Base-by-base conservation (phyloP, 805 yeast species). In the Priceomyces melissophilus region DNA sequence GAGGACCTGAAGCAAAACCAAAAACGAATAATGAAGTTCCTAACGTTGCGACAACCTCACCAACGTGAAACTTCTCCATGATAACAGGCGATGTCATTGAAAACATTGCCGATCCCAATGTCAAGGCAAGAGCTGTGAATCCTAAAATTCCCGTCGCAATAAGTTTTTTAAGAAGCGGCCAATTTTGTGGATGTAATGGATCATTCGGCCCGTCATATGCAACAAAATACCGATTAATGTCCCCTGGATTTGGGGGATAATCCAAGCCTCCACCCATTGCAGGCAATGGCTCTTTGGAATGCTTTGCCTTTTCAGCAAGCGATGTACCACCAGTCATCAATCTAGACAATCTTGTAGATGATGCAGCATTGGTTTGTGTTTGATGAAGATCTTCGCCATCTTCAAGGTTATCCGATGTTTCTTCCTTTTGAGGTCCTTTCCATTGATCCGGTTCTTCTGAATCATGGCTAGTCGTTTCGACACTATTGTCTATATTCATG, bases 1-100 rank as follows among this genome's bases (percentile, higher is more conserved):
- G 70, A 3, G 98, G 98, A 13, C 97, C 96, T 1, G 87, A 75
- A 1, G 96, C 97, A 63, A 89, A 91, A 9, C 97, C 98, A 32
- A 88, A 61, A n/a, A 90, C 96, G 53, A 79, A 90, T 17, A 89
- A 44, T 1, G 96, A 81, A 8, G 88, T 75, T 8, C 86, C 84
- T 34, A 89, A 67, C 13, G 84, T 75, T 5, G 82, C 81, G 10
- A 80, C 88, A n/a, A 78, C 84, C 3, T 54, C 45, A 29, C 83
- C 80, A 33, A 88, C 78, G 42, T 75, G 76, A 55, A 60, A 89
- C 32, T 70, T 61, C 34, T 47, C 63, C 44, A 73, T 55, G 29
- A 87, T 50, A 13, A 58, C 72, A 0, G 57, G 50, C 4, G 77
- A 68, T 3, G 81, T 87, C 15, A 81, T 67, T 1, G 95, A 77